Base-by-base conservation (phyloP, 2,329 filamentous ascomycete genomes). In the Talaromyces amestolkiae region DNA sequence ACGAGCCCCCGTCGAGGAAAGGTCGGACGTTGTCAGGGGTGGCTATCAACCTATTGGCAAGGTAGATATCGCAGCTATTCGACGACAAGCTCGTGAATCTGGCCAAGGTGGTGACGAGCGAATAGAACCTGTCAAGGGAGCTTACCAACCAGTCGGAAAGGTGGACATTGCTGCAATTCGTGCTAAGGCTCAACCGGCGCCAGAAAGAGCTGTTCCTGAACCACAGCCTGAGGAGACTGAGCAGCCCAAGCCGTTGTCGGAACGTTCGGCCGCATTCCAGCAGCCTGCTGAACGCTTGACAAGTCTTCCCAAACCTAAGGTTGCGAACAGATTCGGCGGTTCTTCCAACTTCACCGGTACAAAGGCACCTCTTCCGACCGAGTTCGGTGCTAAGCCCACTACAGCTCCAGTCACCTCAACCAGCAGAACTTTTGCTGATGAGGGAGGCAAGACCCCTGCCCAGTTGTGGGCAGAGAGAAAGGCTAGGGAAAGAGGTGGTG, bases 401-500 rank as follows among this genome's bases (percentile, higher is more conserved):
- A 76, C 86, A 27, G 80, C 87, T 22, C 82, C 86, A 3, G 84
- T 97, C 31, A 93, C 92, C 31, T 85, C 87, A 69, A 93, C 93
- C 43, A 96, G 92, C 80, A 89, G 92, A 73, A 97, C 93, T 0
- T 99, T 98, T 81, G 95, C 95, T 17, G 93, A 97, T 70, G 84
- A 96, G 77, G 93, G 91, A 68, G 95, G 95, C 68, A 99, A 98
- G 83, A 98, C 95, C 5, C 95, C 95, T 7, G 93, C 95, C 35
- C 95, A 99, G 78, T 81, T 97, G 41, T 99, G 95, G 95, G 94
- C 94, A 0, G 95, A 99, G 82, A 96, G 93, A 82, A 98, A 98
- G 82, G 94, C 91, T 43, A 89, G 88, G 67, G 88, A 95, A 76
- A 63, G 60, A 61, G 89, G 86, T 54, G 15, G 39, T 19, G 45